Base-by-base conservation (phyloP, 2,329 filamentous ascomycete genomes). In the Verticillium nonalfalfae region DNA sequence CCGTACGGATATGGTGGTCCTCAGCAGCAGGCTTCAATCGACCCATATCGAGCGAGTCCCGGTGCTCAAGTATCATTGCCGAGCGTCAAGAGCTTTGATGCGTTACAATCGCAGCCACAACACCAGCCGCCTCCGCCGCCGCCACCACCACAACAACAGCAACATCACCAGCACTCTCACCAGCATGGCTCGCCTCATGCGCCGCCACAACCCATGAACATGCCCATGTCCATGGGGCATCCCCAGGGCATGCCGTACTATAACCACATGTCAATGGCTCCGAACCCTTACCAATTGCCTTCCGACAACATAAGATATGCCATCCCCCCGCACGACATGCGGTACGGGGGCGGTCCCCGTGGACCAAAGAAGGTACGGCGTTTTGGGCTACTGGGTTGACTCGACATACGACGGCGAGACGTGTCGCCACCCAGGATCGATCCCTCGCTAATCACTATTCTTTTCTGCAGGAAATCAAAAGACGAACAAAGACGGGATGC, bases 401-500 rank as follows among this genome's bases (percentile, higher is more conserved):
- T 4, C 26, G 26, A 26, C 26, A 3, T 26, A 26, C 26, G 26
- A 26, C 26, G 26, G 26, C 26, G 26, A 26, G 26, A 26, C 26
- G 3, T 4, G 26, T 26, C 26, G 26, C 26, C 26, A 26, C 26
- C 3, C 26, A 26, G 26, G 26, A 26, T 26, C 26, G n/a, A n/a
- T n/a, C n/a, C 26, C 26, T 26, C 26, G 26, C 33, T 2, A 57
- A 31, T 45, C 4, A 9, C 36, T 61, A 63, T n/a, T n/a, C 55
- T 57, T 39, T 18, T 34, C 59, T 59, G 33, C 71, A 86, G 84
- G 84, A 86, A 71, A 86, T 86, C 69, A 86, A 86, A 72, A 80
- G 84, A 64, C 80, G 84, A 67, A 86, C 84, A 56, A 86, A 86
- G 72, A 86, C 84, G 1, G 84, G 84, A n/a, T 86, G 84, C 66